Base-by-base conservation (phyloP, 169 alveolate genomes). In the Babesia ovis region DNA sequence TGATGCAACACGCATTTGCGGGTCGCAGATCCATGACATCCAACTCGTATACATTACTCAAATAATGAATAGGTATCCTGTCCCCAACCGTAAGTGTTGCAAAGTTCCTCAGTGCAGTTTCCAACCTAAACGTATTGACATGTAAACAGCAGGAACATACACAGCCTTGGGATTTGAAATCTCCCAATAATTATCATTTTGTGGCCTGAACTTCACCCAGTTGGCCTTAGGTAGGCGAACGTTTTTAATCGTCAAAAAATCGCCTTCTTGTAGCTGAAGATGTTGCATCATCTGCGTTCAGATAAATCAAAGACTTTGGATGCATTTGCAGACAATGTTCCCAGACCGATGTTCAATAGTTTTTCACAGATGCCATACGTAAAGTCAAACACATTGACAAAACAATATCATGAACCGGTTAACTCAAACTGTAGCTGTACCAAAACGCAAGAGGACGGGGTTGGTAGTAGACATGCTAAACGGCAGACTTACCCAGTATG, bases 131-230 rank as follows among this genome's bases (percentile, higher is more conserved):
- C 3, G 51, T 22, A 60, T 6, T 39, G 31, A 29, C 37, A 42
- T 27, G 37, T 37, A 42, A 41, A 29, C 39, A 22, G 3, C 20
- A 18, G 22, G 46, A 76, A 41, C 79, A 9, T 88, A 88, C 92
- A 95, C 97, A 23, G 98, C 97, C 60, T 94, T 93, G n/a, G 97
- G 98, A 68, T 95, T 95, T 9, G 98, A 91, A 45, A 95, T 85
- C 80, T 95, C 97, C 85, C 95, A 93, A 84, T 94, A 95, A 55
- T 92, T 97, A 53, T 94, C 92, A 55, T 86, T 71, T 57, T 91
- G 94, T n/a, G 98, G 98, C 76, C 92, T 90, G 41, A 95, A 68
- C 68, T 94, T 93, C 59, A 94, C 95, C 81, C 92, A 95, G 14
- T 90, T 91, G 41, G 98, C 98, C 75, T 94, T 94, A 2, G 91